Evolutionary conservation across 2,329 filamentous ascomycete species (phyloP).

Genomic region (Bipolaris cookei): DNA sequence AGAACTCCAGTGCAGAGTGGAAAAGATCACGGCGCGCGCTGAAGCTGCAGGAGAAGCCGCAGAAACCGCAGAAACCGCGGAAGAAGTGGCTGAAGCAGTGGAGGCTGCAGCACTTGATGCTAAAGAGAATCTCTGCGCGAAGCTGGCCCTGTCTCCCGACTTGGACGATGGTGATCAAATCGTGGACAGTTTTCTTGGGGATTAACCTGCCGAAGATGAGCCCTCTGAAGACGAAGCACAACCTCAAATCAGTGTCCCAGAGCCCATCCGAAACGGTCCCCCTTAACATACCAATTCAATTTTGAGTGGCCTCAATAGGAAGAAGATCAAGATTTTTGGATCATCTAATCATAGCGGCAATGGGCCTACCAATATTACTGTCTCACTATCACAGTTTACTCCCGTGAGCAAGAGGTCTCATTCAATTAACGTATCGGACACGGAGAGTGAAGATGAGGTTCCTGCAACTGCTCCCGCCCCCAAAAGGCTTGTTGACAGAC

Average conservation of each 20-base stretch:
- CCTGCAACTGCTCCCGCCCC: constrained; percentile 36
- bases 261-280: constrained; percentile 17
- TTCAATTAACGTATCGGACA: constrained; percentile 33
- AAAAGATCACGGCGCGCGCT: constrained; percentile 28
- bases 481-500: constrained; percentile 29
- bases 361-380: not conserved
- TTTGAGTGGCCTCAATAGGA: constrained; percentile 39
- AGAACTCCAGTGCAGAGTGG: constrained; percentile 32
- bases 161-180: constrained; percentile 36
- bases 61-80: not conserved
- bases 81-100: constrained; percentile 25
- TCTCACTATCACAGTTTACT: constrained; percentile 25
- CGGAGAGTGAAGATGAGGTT: constrained; percentile 43
- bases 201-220: constrained; percentile 32
- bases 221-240: constrained; percentile 14
- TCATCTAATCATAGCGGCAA: constrained; percentile 28
- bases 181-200: constrained; percentile 38
- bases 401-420: constrained; percentile 28
- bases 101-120: constrained; percentile 39
- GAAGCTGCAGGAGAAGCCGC: constrained; percentile 11
- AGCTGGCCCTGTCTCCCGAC: constrained; percentile 43
- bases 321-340: constrained; percentile 47
- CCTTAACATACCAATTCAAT: constrained; percentile 37
- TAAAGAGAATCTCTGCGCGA: constrained; percentile 45
- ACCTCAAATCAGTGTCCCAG: constrained; percentile 6